A percentile compares a stretch with the other conserved stretches of the same genome.
Conservation (phyloP, 2,329 filamentous ascomycete species). For the Pochonia chlamydosporia region DNA sequence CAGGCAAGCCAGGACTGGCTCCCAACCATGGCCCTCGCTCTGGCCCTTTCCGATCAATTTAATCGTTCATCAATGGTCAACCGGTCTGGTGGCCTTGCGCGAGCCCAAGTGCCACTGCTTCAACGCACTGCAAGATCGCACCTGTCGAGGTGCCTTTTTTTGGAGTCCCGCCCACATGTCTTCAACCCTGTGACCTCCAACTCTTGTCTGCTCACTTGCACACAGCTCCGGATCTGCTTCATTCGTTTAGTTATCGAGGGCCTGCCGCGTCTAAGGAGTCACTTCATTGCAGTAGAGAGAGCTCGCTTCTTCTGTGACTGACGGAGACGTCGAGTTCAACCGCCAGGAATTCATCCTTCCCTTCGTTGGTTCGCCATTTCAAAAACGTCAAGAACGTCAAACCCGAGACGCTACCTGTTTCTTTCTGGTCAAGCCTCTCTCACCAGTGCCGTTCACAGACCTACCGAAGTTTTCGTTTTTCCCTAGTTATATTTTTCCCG, state of each 20-base stretch:
- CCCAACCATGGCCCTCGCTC: no score
- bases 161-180: slow-evolving; percentile 1
- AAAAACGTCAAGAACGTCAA: no score
- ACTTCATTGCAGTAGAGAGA: not conserved
- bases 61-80: no score
- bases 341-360: not conserved
- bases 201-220: not conserved
- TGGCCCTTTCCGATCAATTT: no score
- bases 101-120: not conserved
- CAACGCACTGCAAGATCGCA: not conserved
- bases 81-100: no score
- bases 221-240: not conserved
- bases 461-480: no score
- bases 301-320: not conserved
- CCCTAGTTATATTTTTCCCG: no score
- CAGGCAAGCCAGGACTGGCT: no score
- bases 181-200: not conserved
- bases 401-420: no score
- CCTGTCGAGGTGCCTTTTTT: not conserved
- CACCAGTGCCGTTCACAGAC: no score
- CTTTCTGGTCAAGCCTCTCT: no score
- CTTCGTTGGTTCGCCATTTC: no score
- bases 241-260: not conserved
- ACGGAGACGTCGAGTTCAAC: not conserved
- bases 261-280: not conserved